Evolutionary conservation across 176 grass and related monocot species (phyloP).

Genomic region (Tillandsia leiboldiana): DNA sequence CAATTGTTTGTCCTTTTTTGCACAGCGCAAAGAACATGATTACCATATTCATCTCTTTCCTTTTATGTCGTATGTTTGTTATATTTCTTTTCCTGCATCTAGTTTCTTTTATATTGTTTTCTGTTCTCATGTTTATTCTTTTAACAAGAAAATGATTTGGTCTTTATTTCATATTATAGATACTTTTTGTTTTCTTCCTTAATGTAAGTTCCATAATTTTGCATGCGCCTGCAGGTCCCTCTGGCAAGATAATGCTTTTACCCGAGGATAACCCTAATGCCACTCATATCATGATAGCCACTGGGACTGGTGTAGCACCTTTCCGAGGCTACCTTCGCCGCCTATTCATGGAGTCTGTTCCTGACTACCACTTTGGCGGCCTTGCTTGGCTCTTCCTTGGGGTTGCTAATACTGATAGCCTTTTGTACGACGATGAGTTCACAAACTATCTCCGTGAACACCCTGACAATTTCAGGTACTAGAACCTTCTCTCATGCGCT

Average conservation of each 20-base stretch:
- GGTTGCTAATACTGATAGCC: constrained; percentile 77
- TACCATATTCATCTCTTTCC: background rate
- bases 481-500: background rate
- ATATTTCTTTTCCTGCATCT: background rate
- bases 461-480: constrained; percentile 75
- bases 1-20: background rate
- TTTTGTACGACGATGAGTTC: constrained; percentile 92
- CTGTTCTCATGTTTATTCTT: background rate
- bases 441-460: constrained; percentile 51
- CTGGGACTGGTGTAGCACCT: constrained; percentile 82
- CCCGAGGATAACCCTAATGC: constrained; percentile 78
- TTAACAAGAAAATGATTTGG: background rate
- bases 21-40: background rate
- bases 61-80: background rate
- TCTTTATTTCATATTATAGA: background rate
- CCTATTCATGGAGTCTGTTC: constrained; percentile 95
- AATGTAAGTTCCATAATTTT: background rate
- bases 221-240: constrained; percentile 43
- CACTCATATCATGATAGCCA: constrained; percentile 97
- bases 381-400: constrained; percentile 92
- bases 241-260: constrained; percentile 93
- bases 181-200: background rate
- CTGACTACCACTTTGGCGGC: constrained; percentile 66
- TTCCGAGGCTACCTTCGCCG: constrained; percentile 80
- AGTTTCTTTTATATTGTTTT: background rate